Evolutionary conservation across 768 basidiomycete genomes (phyloP).

Genomic region (Rhizopogon rudus): DNA sequence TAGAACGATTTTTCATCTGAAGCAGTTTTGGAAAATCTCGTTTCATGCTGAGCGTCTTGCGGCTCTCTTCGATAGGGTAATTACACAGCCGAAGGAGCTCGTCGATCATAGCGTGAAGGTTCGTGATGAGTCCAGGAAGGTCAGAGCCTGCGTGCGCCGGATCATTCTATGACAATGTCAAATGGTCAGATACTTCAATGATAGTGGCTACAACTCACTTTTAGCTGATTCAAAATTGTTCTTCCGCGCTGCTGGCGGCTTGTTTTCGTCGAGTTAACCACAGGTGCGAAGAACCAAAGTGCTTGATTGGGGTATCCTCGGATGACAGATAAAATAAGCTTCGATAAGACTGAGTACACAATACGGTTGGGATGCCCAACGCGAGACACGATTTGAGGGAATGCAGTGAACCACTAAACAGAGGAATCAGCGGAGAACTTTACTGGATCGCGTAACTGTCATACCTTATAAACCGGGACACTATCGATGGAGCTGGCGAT

Average conservation of each 20-base stretch:
- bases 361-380: conserved; percentile 68
- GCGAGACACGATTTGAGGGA: conserved; percentile 95
- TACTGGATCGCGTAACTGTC: conserved; percentile 2
- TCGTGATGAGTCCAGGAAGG: conserved; percentile 46
- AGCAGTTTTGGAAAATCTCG: conserved; percentile 52
- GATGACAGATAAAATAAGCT: conserved; percentile 72
- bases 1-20: conserved; percentile 49
- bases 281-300: conserved; percentile 88
- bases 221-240: conserved; percentile 51
- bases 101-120: conserved; percentile 59
- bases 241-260: conserved; percentile 58
- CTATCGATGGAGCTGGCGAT: conserved; percentile 52
- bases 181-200: neutral
- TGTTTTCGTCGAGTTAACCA: conserved; percentile 74
- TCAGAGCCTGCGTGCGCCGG: conserved; percentile 36
- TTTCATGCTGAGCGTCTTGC: conserved; percentile 35
- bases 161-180: conserved; percentile 31
- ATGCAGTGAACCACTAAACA: conserved; percentile 87
- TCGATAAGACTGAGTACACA: conserved; percentile 56
- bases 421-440: conserved; percentile 3
- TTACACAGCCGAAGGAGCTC: conserved; percentile 69
- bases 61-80: conserved; percentile 37
- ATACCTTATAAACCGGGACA: conserved; percentile 78
- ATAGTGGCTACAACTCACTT: conserved; percentile 33
- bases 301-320: conserved; percentile 84